Percentiles rank a stretch among this genome's conserved stretches.
Conservation (phyloP, 176 grass and related monocot genomes). For the Thalia dealbata region DNA sequence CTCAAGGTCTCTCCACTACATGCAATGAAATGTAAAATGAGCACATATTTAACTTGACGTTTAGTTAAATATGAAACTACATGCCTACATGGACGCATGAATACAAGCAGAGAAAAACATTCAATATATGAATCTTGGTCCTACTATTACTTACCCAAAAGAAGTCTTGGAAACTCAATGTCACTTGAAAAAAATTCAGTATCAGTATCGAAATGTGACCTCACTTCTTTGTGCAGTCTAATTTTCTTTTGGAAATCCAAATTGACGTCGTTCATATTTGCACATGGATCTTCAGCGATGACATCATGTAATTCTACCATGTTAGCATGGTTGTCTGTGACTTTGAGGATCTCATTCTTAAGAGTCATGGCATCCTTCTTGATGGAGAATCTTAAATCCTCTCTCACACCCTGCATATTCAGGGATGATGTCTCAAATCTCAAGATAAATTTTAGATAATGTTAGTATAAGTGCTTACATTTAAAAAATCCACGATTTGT, state of each 20-base stretch:
- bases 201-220: constrained; percentile 9
- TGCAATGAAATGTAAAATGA: not conserved
- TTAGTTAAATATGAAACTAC: not conserved
- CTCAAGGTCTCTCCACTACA: constrained; percentile 48
- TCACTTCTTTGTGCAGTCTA: constrained; percentile 23
- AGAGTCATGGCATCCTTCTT: constrained; percentile 58
- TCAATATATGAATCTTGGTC: not conserved
- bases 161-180: constrained; percentile 35
- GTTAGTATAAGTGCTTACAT: constrained; percentile 43
- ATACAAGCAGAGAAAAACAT: not conserved
- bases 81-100: not conserved
- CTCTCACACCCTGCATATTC: constrained; percentile 75
- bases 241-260: constrained; percentile 94
- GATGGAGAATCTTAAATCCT: constrained; percentile 61
- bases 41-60: not conserved
- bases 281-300: constrained; percentile 14
- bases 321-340: constrained; percentile 8
- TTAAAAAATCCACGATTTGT: constrained; percentile 68
- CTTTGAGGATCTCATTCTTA: constrained; percentile 53
- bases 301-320: constrained; percentile 9
- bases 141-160: constrained; percentile 31
- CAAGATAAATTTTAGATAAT: constrained; percentile 11
- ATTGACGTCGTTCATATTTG: constrained; percentile 25
- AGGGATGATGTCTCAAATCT: constrained; percentile 11
- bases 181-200: constrained; percentile 12